These are phyloP conservation scores for Saxophila tyrrhenica DNA, from an alignment of 495 filamentous ascomycete species.

Conservation along the genomic window DNA sequence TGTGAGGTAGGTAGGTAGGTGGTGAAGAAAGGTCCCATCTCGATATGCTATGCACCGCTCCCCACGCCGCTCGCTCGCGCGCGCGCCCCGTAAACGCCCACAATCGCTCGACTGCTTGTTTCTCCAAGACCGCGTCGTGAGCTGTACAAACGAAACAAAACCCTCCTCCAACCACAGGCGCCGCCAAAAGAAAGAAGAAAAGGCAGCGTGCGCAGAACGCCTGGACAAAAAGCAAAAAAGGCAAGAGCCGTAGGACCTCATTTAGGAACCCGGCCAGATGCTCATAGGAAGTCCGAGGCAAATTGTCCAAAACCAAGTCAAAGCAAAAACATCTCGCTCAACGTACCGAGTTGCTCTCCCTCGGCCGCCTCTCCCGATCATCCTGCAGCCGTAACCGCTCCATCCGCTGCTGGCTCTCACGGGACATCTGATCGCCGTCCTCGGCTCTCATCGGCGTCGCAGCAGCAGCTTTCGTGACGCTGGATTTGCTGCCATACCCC, in stretches of 20 bases:
- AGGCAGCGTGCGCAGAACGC: not conserved
- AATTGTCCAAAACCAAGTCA: not conserved
- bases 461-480: conserved; percentile 27
- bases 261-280: not conserved
- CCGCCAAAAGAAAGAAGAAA: not conserved
- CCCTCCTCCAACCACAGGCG: not conserved
- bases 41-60: not conserved
- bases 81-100: no score
- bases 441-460: conserved; percentile 46
- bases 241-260: not conserved
- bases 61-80: no score
- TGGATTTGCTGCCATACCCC: conserved; percentile 11
- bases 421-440: conserved; percentile 62
- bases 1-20: not conserved
- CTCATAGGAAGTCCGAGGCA: not conserved
- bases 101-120: no score
- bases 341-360: conserved; percentile 35
- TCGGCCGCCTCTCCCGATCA: conserved; percentile 42
- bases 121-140: not conserved
- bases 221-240: not conserved
- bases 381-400: conserved; percentile 80
- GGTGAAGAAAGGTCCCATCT: not conserved
- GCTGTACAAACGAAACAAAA: not conserved
- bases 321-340: conserved; percentile 11
- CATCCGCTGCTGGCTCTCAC: conserved; percentile 73